Base-by-base conservation (phyloP, 345 rosid genomes). In the Camelina hispida region DNA sequence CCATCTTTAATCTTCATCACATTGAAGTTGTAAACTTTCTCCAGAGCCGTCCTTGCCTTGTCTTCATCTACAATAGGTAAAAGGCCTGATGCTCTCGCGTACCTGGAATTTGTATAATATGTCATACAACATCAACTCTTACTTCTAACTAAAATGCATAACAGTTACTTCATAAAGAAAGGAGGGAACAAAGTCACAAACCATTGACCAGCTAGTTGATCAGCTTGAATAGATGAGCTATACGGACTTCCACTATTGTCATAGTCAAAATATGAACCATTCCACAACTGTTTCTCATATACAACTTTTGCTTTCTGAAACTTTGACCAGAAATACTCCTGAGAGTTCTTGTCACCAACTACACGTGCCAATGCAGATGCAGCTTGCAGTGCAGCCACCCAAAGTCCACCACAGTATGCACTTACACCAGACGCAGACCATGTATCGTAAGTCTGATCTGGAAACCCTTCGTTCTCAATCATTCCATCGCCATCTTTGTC, bases 121-220 rank as follows among this genome's bases (percentile, higher is more conserved):
- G 22, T 56, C 48, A 62, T 9, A 52, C 22, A 42, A 69, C 38
- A 60, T 38, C 25, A 75, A 52, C 7, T 40, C 13, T 56, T 38
- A 38, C 17, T 58, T 58, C n/a, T 15, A 53, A n/a, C 10, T 1
- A 10, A 22, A 66, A 57, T 0, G 1, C 28, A 56, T 13, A 30
- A 64, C 43, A 37, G 4, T 46, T 9, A 9, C 18, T 7, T 28
- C 35, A 23, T 35, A 23, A 14, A 56, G 44, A 8, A 13, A 0
- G n/a, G 9, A 23, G 4, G 43, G 3, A 46, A n/a, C n/a, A n/a
- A n/a, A n/a, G n/a, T n/a, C n/a, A 75, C 83, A 15, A 16, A 94
- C 97, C 97, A 94, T 60, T 94, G 97, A 55, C 97, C 98, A 37
- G 97, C 97, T 81, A 94, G 72, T 74, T 94, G 98, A 88, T 94